phyloP scores from a whole-genome alignment of 768 basidiomycete species.

The Tricholoma flavovirens region DNA sequence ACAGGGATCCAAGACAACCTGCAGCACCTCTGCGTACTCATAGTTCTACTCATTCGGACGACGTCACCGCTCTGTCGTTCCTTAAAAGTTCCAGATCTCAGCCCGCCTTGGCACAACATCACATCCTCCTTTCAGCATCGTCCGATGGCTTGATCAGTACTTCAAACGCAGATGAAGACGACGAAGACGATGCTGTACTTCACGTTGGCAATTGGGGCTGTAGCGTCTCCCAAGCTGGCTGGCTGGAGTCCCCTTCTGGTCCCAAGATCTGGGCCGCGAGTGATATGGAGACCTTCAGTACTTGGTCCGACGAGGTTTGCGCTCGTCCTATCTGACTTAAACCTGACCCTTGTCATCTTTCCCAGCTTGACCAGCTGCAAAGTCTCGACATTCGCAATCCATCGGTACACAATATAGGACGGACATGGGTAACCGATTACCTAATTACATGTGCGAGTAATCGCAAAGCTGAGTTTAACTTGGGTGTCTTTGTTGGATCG shows the following conservation, averaged over 20 bases:
- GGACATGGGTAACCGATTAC: slow-evolving; percentile 79
- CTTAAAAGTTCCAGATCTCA: slow-evolving; percentile 21
- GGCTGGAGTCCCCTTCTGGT: slow-evolving; percentile 36
- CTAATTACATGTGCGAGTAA: slow-evolving; percentile 48
- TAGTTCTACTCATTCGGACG: slow-evolving; percentile 87
- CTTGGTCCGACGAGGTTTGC: slow-evolving; percentile 70
- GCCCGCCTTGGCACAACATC: slow-evolving; percentile 8
- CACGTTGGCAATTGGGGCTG: slow-evolving; percentile 85
- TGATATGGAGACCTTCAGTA: slow-evolving; percentile 92
- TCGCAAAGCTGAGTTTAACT: slow-evolving; percentile 25
- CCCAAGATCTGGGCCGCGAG: slow-evolving; percentile 74
- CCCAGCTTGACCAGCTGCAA: slow-evolving; percentile 54
- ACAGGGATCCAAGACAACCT: slow-evolving; percentile 83
- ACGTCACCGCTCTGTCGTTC: slow-evolving; percentile 74
- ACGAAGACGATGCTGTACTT: slow-evolving; percentile 83
- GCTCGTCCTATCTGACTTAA: background rate
- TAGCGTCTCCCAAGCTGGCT: slow-evolving; percentile 73
- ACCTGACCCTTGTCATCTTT: background rate
- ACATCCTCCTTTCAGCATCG: slow-evolving; percentile 68
- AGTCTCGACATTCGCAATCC: slow-evolving; percentile 61
- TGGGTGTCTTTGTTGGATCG: slow-evolving; percentile 64
- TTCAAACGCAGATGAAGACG: slow-evolving; percentile 65
- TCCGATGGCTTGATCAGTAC: slow-evolving; percentile 78
- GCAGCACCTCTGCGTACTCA: slow-evolving; percentile 67
- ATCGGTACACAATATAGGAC: slow-evolving; percentile 48